Evolutionary conservation across 306 rosid genomes (phyloP), one percentile per base, ranked within the genome.

Genomic region (Rosa multiflora): DNA sequence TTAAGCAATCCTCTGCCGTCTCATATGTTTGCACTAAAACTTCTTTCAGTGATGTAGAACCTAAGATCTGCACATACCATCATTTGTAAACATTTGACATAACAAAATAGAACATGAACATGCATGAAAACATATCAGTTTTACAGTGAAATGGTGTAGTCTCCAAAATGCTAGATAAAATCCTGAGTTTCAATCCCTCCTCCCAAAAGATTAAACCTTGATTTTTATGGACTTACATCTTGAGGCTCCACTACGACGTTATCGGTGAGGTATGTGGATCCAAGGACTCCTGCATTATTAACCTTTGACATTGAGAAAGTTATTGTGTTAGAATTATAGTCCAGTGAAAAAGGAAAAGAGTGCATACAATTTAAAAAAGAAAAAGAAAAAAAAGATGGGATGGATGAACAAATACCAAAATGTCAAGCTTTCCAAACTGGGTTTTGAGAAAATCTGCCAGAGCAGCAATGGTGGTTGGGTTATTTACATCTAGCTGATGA

Each of bases 21-120:
- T 86, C 89, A 11, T 82, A 75, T 42, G 20, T 82, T 42, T 82
- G 79, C 14, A 58, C 5, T 58, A 14, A 29, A 64, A 6, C 18
- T 14, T 64, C 43, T 64, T 64, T 5, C 47, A 44, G 47, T 44
- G 47, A 44, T 44, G 47, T 44, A 44, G 47, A 44, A 8, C 47
- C 47, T 13, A 49, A 13, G 3, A 23, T 0, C 66, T 59, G 37
- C 66, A 59, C 5, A 59, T 23, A 10, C 15, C 15, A 23, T 58
- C 12, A 10, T 21, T 23, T 0, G 11, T 59, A 8, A 59, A 59
- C 63, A 21, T 8, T 8, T 56, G 63, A 56, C 29, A 9, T 56
- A 18, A n/a, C 32, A 56, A n/a, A 59, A 21, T n/a, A 14, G 5
- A 49, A 4, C 18, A 12, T 14, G 0, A 49, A 13, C 17, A 2